Evolutionary conservation across 176 grass and related monocot species (phyloP), one percentile per base, ranked within the genome.

Genomic region (Alloteropsis semialata): DNA sequence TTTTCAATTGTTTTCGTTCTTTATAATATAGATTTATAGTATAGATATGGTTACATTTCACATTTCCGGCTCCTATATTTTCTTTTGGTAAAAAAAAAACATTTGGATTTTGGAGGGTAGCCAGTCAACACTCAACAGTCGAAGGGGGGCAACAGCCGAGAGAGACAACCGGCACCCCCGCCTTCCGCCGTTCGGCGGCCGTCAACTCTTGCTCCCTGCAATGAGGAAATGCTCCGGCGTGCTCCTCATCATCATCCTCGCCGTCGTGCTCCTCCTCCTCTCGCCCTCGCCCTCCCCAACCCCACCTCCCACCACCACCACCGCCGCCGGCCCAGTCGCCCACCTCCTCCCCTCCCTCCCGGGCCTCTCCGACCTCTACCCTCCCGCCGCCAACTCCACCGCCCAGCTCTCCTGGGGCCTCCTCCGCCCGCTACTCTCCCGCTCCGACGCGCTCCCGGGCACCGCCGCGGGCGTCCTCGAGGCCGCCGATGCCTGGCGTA

Each of bases 401-500:
- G 36, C 76, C 2, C 72, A 78, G 42, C 81, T 89, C 45, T 82
- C 87, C 25, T 97, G 94, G 94, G 29, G 41, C 48, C 90, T 89
- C 79, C 87, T 94, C 85, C 89, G 85, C 65, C 79, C 90, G 55
- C 78, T 94, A 36, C 92, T 97, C 56, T 32, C 75, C 57, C 88
- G 92, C 54, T 94, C 94, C 30, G 94, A 97, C 64, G 88, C 92
- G 5, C 90, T 97, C 68, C 87, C 94, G 8, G 74, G 53, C 12
- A 87, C 90, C 16, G 53, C 89, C 4, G 75, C 84, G 5, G 94
- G 91, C 7, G 83, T 90, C 36, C 85, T 84, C 14, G 92, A 97
- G 85, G 94, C 90, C 15, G 85, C 89, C 30, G 46, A 67, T 34
- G 88, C 94, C 21, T 92, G 82, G 86, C 38, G 78, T 42, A 91